These are phyloP conservation scores for Peterozyma xylosa DNA, from an alignment of 805 yeast species.

Conservation along the genomic window DNA sequence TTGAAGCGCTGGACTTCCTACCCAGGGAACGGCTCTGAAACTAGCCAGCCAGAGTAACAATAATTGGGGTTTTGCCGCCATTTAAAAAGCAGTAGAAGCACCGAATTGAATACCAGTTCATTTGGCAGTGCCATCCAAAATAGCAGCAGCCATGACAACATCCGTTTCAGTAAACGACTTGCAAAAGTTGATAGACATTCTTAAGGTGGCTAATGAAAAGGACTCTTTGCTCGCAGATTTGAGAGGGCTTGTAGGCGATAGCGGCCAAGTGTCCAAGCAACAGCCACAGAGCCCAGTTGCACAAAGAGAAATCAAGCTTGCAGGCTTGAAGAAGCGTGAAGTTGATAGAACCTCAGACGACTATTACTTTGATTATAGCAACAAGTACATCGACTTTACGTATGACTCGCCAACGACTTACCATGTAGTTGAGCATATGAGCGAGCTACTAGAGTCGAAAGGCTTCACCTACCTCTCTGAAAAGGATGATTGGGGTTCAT, in stretches of 20 bases:
- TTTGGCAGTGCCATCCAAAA: no score
- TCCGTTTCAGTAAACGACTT: no score
- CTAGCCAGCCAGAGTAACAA: no score
- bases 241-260: not conserved
- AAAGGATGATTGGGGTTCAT: conserved; percentile 44
- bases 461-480: conserved; percentile 68
- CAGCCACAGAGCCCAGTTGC: not conserved
- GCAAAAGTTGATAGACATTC: not conserved
- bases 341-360: conserved; percentile 5
- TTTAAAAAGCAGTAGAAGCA: no score
- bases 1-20: no score
- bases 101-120: no score
- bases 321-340: not conserved
- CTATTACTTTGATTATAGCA: conserved; percentile 6
- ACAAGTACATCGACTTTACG: conserved; percentile 65
- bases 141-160: no score
- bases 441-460: conserved; percentile 36
- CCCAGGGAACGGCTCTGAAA: no score
- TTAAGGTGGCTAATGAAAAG: not conserved
- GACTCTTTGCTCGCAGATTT: not conserved
- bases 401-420: conserved; percentile 66
- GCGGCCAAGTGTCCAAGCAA: not conserved
- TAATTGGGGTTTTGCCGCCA: no score
- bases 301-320: not conserved
- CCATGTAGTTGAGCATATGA: conserved; percentile 56